Conservation (phyloP, 768 basidiomycete genomes). For the Boletus insuetus region DNA sequence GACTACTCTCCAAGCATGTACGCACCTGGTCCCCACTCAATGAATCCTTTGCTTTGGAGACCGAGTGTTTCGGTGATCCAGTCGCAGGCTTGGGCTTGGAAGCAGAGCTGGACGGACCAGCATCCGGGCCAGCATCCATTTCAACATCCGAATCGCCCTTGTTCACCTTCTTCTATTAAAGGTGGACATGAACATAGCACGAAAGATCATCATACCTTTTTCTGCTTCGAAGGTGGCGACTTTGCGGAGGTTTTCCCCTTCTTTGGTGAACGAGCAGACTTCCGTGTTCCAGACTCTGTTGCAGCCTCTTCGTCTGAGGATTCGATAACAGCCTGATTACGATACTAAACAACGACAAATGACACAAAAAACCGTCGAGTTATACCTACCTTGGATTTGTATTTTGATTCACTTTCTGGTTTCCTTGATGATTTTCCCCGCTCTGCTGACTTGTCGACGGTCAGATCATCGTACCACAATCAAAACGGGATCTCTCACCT, state of each 20-base stretch:
- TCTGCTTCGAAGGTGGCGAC: slow-evolving; percentile 8
- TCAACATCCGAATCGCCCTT: slow-evolving; percentile 9
- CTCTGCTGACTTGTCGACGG: slow-evolving; percentile 9
- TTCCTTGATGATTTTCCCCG: slow-evolving; percentile 10
- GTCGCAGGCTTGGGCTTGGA: background rate
- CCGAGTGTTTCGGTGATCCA: slow-evolving; percentile 3
- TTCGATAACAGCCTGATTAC: slow-evolving; percentile 24
- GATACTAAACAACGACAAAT: background rate
- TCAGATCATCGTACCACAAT: background rate
- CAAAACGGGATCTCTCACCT: slow-evolving; percentile 2
- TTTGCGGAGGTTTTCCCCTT: slow-evolving; percentile 2
- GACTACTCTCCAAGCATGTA: background rate
- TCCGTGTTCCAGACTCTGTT: slow-evolving; percentile 1
- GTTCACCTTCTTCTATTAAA: background rate
- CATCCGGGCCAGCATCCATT: slow-evolving; percentile 1
- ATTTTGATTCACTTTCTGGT: slow-evolving; percentile 18
- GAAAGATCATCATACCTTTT: slow-evolving; percentile 3
- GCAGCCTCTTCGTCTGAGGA: slow-evolving; percentile 28
- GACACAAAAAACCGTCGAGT: background rate
- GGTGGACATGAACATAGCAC: background rate
- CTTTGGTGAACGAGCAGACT: slow-evolving; percentile 6
- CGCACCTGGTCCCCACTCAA: slow-evolving; percentile 20
- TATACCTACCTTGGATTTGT: slow-evolving; percentile 27
- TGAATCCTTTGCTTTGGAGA: slow-evolving; percentile 5
- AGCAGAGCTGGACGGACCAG: slow-evolving; percentile 14